Conservation (phyloP, 2,329 filamentous ascomycete genomes). For the Microcyclosporella mali region DNA sequence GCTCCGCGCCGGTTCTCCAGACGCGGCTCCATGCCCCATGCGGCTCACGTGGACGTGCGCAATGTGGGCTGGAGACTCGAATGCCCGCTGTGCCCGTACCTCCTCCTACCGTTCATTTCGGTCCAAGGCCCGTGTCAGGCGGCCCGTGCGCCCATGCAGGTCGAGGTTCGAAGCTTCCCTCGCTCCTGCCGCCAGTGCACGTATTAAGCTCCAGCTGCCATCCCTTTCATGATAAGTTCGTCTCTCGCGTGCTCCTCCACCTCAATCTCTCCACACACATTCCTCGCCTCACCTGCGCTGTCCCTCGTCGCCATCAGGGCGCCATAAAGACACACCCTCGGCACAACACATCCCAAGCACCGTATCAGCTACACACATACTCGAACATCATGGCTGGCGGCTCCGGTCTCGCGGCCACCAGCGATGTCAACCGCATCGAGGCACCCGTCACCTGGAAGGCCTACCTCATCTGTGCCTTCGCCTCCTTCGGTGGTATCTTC, state of each 20-base stretch:
- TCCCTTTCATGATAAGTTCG: no score
- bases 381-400: constrained; percentile 17
- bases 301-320: constrained; percentile 1
- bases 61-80: no score
- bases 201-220: no score
- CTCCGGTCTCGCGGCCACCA: constrained; percentile 34
- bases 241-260: constrained; percentile 4
- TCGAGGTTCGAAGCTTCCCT: no score
- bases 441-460: constrained; percentile 44
- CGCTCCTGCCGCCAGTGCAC: no score
- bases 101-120: no score
- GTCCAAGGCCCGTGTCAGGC: no score
- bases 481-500: constrained; percentile 56
- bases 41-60: no score
- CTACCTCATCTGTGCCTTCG: constrained; percentile 40
- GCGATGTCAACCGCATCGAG: constrained; percentile 50
- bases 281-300: not conserved
- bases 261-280: not conserved
- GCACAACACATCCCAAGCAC: not conserved
- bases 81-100: no score
- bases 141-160: no score
- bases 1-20: no score
- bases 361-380: constrained; percentile 4
- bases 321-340: not conserved
- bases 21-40: no score